A percentile compares a stretch with the other conserved stretches of the same genome.
Evolutionary conservation across 2,329 filamentous ascomycete species (phyloP).

Genomic region (Fusarium euwallaceae): DNA sequence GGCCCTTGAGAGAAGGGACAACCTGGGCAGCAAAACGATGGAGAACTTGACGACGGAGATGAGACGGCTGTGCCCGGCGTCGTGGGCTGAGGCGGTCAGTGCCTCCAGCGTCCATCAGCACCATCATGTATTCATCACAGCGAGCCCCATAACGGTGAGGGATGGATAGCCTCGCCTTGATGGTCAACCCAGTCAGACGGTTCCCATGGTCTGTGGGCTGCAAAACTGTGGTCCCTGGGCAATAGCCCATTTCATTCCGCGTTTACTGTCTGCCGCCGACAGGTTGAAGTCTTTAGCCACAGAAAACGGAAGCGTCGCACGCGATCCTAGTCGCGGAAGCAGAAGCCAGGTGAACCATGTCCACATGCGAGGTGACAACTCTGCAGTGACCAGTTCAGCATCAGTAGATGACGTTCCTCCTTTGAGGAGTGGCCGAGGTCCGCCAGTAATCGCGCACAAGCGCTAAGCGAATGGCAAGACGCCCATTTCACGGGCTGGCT

Average conservation of each 20-base stretch:
- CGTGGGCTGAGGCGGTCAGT: conserved; percentile 35
- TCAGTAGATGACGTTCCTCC: conserved; percentile 4
- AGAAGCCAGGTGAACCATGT: conserved; percentile 6
- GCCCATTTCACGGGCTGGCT: conserved; percentile 12
- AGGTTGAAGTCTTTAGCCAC: neutral
- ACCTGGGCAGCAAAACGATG: neutral
- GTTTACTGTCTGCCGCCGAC: conserved; percentile 1
- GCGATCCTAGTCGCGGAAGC: neutral
- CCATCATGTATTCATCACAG: conserved; percentile 32
- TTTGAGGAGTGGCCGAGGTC: neutral
- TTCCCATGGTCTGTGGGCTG: conserved; percentile 17
- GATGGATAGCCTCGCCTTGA: conserved; percentile 20
- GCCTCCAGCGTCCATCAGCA: conserved; percentile 13
- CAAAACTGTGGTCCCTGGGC: conserved; percentile 1
- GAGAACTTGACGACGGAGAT: conserved; percentile 21
- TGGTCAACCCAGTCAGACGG: conserved; percentile 13
- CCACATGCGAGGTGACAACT: conserved; percentile 5
- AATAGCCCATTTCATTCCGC: neutral
- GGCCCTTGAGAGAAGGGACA: conserved; percentile 14
- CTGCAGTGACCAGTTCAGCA: neutral
- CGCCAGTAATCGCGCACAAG: conserved; percentile 12
- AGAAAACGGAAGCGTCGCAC: neutral
- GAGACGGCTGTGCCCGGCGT: conserved; percentile 21
- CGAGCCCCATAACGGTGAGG: conserved; percentile 26
- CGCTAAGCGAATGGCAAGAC: conserved; percentile 22